Evolutionary conservation across 805 yeast species (phyloP).

Genomic region (Clavispora fructus): DNA sequence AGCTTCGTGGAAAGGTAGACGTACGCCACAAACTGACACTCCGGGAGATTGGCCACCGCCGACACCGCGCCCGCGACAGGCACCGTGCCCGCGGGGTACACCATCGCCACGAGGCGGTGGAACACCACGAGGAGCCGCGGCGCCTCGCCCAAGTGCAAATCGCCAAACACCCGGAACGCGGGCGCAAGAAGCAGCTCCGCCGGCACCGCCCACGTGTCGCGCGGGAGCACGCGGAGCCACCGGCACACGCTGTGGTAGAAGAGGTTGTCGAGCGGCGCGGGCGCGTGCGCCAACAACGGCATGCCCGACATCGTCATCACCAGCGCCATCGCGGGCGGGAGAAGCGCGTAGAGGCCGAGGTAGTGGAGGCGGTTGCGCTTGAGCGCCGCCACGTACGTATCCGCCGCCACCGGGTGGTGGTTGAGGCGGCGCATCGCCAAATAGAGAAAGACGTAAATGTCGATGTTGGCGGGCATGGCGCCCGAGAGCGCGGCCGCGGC

Average conservation of each 20-base stretch:
- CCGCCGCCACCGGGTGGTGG: slow-evolving; percentile 43
- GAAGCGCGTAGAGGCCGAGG: slow-evolving; percentile 30
- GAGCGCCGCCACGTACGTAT: slow-evolving; percentile 43
- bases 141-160: slow-evolving; percentile 42
- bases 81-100: slow-evolving; percentile 1
- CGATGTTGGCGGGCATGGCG: slow-evolving; percentile 21
- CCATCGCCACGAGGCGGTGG: slow-evolving; percentile 12
- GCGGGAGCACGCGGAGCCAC: slow-evolving; percentile 6
- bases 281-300: slow-evolving; percentile 33
- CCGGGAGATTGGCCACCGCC: slow-evolving; percentile 26
- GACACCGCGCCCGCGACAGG: neutral
- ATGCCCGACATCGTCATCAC: slow-evolving; percentile 36
- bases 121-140: slow-evolving; percentile 41
- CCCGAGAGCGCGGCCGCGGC: neutral
- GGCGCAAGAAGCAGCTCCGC: slow-evolving; percentile 28
- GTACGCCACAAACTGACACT: slow-evolving; percentile 29
- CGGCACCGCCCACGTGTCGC: slow-evolving; percentile 8
- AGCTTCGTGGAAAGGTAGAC: slow-evolving; percentile 27
- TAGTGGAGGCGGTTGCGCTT: slow-evolving; percentile 46
- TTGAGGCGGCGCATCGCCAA: slow-evolving; percentile 44
- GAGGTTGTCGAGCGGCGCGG: slow-evolving; percentile 35
- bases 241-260: slow-evolving; percentile 20
- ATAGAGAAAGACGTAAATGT: slow-evolving; percentile 40
- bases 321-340: slow-evolving; percentile 36
- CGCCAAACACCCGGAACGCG: slow-evolving; percentile 37